Evolutionary conservation across 345 rosid genomes (phyloP), one percentile per base, ranked within the genome.

Genomic region (Hibiscus mutabilis): DNA sequence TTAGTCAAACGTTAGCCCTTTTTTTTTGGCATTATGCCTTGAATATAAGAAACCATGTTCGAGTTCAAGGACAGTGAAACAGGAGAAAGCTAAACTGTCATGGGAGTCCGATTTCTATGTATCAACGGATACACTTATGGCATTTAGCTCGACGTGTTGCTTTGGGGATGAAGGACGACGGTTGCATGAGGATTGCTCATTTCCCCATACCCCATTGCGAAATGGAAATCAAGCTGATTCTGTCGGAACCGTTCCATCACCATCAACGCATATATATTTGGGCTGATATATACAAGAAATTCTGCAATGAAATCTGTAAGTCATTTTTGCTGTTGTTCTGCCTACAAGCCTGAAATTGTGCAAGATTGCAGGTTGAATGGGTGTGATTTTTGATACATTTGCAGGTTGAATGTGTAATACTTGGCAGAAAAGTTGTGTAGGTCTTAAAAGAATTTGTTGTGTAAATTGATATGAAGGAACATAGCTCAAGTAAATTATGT

Each of bases 241-340:
- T 6, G 84, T 72, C 5, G 98, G 96, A 78, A 94, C 98, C 72
- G 98, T 94, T 61, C 98, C 98, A 76, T 91, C 97, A 37, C 98
- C 96, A 67, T 94, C 96, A 56, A 91, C 88, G 27, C 88, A 91
- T 68, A 90, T 82, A 80, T 90, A 94, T 6, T 60, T 80, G 9
- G 98, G 96, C 98, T 94, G 93, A 75, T 16, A 79, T 62, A 47
- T 9, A 68, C 55, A 63, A 55, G n/a, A 27, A 61, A 49, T 66
- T 74, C 76, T 10, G 5, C 4, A 70, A 57, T 11, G 66, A 53
- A 53, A 47, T 70, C 44, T 35, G n/a, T 12, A 8, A 60, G n/a
- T 3, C 60, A 4, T n/a, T 31, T 25, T 25, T 25, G 27, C 2
- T 25, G 27, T 25, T 25, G 27, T 25, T 25, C 27, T 25, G 27